Percentiles rank a stretch among this genome's conserved stretches.
Evolutionary conservation across 2,329 filamentous ascomycete genomes (phyloP).

Genomic region (Pseudopyrenochaeta lycopersici): DNA sequence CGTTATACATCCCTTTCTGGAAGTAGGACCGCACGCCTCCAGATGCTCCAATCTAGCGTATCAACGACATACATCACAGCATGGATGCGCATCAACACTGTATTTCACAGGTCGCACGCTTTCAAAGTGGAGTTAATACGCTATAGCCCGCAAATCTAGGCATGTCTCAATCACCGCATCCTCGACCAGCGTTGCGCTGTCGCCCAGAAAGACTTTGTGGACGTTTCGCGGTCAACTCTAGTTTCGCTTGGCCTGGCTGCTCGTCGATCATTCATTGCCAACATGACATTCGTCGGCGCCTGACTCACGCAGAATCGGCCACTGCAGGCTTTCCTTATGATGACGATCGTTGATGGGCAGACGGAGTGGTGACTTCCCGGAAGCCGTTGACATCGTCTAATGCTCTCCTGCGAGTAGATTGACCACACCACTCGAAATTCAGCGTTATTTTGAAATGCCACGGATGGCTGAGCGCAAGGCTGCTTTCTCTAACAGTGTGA

Average conservation of each 20-base stretch:
- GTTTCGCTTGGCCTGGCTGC: neutral
- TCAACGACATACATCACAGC: no score
- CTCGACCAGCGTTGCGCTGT: neutral
- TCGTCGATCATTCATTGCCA: neutral
- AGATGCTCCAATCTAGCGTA: neutral
- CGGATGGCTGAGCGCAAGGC: neutral
- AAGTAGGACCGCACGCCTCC: neutral
- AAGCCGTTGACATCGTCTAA: neutral
- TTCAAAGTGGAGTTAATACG: neutral
- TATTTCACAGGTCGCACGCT: neutral
- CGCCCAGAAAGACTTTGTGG: neutral
- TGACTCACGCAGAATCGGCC: neutral
- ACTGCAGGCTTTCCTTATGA: neutral
- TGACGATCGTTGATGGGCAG: neutral
- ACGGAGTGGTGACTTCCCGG: neutral
- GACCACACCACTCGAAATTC: neutral
- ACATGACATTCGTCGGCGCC: neutral
- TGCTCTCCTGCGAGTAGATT: neutral
- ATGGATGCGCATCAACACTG: no score
- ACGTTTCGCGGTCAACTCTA: neutral
- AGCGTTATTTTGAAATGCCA: neutral
- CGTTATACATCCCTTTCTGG: neutral
- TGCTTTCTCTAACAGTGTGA: neutral
- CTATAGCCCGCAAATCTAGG: neutral
- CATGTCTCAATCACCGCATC: neutral